phyloP scores from a whole-genome alignment of 2,329 filamentous ascomycete genomes.

The Penicillium sp. region DNA sequence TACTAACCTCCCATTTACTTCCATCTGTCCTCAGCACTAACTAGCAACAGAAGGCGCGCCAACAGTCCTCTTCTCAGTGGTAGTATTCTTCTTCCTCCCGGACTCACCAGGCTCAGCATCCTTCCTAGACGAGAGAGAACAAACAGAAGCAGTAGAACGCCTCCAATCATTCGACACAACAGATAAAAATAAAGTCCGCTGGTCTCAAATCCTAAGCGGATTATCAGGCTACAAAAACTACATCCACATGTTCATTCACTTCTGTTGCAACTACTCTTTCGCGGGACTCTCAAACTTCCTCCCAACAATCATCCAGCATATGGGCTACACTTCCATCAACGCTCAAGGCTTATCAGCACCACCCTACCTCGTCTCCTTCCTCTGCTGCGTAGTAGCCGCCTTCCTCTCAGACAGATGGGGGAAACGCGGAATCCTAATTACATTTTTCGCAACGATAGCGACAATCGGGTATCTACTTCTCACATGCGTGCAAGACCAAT shows the following conservation, averaged over 20 bases:
- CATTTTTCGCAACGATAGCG: slow-evolving; percentile 25
- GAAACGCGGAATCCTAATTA: slow-evolving; percentile 37
- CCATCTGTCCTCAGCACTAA: slow-evolving; percentile 7
- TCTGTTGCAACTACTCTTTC: slow-evolving; percentile 40
- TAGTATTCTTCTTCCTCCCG: slow-evolving; percentile 46
- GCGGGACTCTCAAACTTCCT: slow-evolving; percentile 43
- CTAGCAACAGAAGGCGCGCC: slow-evolving; percentile 40
- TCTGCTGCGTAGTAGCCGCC: slow-evolving; percentile 30
- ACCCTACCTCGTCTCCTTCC: slow-evolving; percentile 42
- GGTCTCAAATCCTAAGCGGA: slow-evolving; percentile 36
- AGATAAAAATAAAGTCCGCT: slow-evolving; percentile 26
- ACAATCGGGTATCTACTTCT: slow-evolving; percentile 38
- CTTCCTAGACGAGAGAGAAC: slow-evolving; percentile 46
- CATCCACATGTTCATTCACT: slow-evolving; percentile 39
- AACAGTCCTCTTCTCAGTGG: slow-evolving; percentile 41
- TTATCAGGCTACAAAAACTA: slow-evolving; percentile 41
- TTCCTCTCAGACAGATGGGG: slow-evolving; percentile 38
- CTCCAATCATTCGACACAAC: slow-evolving; percentile 35
- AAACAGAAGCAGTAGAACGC: slow-evolving; percentile 51
- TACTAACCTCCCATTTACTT: neutral
- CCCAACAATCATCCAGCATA: slow-evolving; percentile 42
- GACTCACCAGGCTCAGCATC: slow-evolving; percentile 45
- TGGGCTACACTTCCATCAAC: slow-evolving; percentile 42
- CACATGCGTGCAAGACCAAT: slow-evolving; percentile 25
- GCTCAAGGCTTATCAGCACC: slow-evolving; percentile 46